Evolutionary conservation across 2,329 filamentous ascomycete genomes (phyloP).

Genomic region (Scedosporium apiospermum): DNA sequence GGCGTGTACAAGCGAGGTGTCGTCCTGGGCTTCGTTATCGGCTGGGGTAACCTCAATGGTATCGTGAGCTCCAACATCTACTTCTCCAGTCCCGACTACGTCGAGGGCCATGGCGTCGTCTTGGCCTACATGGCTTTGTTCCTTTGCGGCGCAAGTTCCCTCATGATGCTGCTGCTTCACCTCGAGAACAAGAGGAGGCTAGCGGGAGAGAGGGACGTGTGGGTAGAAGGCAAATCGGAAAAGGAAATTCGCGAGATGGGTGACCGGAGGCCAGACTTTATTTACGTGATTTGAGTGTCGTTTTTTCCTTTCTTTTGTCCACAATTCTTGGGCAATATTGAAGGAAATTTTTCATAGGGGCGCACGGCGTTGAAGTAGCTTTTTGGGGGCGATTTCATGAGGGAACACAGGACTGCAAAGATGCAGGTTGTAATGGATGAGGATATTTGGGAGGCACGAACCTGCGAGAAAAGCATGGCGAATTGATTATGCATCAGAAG

Average conservation of each 20-base stretch:
- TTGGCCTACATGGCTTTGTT: conserved; percentile 56
- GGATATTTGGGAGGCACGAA: background rate
- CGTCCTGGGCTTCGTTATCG: conserved; percentile 64
- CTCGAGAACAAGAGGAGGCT: conserved; percentile 50
- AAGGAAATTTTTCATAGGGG: background rate
- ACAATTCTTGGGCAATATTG: background rate
- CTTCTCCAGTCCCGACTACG: conserved; percentile 18
- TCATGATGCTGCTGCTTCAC: conserved; percentile 49
- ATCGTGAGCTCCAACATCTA: conserved; percentile 62
- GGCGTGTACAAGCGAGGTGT: conserved; percentile 54
- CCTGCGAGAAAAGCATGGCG: background rate
- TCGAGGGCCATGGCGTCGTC: conserved; percentile 50
- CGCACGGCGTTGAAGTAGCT: background rate
- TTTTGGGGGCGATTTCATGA: background rate
- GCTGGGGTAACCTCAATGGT: conserved; percentile 68
- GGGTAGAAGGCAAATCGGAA: conserved; percentile 43
- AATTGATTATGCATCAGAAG: background rate
- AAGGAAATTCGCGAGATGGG: conserved; percentile 47
- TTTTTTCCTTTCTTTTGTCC: background rate
- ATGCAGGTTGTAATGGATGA: background rate
- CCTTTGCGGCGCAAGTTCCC: conserved; percentile 51
- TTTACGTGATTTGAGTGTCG: conserved; percentile 19
- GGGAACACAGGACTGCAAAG: too few relatives aligned
- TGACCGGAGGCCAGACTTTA: conserved; percentile 34
- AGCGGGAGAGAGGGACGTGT: conserved; percentile 45